These are phyloP conservation scores for Sporothrix humicola DNA, from an alignment of 2,329 filamentous ascomycete species.

Conservation along the genomic window DNA sequence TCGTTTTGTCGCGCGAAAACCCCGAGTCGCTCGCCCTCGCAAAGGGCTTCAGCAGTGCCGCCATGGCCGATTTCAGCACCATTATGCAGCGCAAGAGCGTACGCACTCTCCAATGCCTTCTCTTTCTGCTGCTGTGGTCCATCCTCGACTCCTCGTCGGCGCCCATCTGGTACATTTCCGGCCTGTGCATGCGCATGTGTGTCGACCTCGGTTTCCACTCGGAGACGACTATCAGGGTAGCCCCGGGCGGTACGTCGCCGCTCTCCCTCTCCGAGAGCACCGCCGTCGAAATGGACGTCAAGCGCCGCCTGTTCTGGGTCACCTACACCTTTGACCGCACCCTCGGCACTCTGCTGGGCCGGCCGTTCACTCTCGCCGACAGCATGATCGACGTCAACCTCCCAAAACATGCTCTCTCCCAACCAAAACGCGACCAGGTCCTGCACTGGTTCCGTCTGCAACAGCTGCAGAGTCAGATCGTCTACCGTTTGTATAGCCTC, in stretches of 20 bases:
- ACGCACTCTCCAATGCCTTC: conserved; percentile 39
- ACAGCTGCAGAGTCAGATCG: conserved; percentile 39
- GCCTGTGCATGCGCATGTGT: conserved; percentile 40
- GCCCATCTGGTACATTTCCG: conserved; percentile 41
- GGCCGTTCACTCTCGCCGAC: conserved; percentile 40
- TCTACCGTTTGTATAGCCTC: conserved; percentile 29
- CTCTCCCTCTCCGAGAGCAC: too few species aligned
- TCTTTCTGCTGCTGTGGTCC: conserved; percentile 39
- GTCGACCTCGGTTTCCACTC: conserved; percentile 40
- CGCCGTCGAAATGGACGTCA: conserved; percentile 30
- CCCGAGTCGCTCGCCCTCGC: conserved; percentile 37
- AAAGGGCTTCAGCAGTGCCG: conserved; percentile 37
- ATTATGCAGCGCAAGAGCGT: conserved; percentile 39
- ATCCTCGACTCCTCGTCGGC: conserved; percentile 38
- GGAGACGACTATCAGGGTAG: conserved; percentile 36
- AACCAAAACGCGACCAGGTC: conserved; percentile 33
- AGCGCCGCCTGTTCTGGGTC: conserved; percentile 41
- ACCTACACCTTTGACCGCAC: conserved; percentile 41
- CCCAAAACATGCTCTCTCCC: conserved; percentile 30
- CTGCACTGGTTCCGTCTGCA: conserved; percentile 40
- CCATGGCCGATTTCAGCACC: conserved; percentile 37
- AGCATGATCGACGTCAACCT: conserved; percentile 39
- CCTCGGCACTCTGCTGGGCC: conserved; percentile 39
- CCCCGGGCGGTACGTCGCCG: neutral
- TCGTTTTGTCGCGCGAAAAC: conserved; percentile 38